A percentile compares a stretch with the other conserved stretches of the same genome.
Conservation (phyloP, 2,329 filamentous ascomycete genomes). For the Exophiala sp. region DNA sequence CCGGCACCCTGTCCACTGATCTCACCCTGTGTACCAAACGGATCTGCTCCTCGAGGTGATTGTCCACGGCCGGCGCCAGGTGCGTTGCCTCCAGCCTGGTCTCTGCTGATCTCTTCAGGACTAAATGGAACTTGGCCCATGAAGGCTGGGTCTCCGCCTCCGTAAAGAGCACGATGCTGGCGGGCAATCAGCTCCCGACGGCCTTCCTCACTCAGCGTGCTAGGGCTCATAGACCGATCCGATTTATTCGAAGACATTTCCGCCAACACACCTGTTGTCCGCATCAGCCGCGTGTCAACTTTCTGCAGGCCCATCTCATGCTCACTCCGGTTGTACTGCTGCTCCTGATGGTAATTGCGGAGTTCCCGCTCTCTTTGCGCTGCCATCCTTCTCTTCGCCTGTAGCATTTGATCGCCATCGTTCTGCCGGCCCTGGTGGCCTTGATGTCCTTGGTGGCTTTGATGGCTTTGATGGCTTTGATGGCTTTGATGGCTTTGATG, state of each 20-base stretch:
- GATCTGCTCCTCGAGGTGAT: slow-evolving; percentile 78
- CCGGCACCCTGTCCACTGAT: slow-evolving; percentile 3
- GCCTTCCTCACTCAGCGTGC: slow-evolving; percentile 88
- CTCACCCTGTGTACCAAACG: slow-evolving; percentile 46
- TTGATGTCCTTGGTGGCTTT: slow-evolving; percentile 92
- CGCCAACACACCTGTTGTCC: slow-evolving; percentile 58
- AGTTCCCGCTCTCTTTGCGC: slow-evolving; percentile 98
- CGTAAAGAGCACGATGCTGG: slow-evolving; percentile 91
- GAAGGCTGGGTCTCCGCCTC: slow-evolving; percentile 65
- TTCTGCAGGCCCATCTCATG: slow-evolving; percentile 10
- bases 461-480: slow-evolving; percentile 89
- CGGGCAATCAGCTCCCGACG: slow-evolving; percentile 93
- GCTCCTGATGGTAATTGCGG: slow-evolving; percentile 99
- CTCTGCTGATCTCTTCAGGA: slow-evolving; percentile 65
- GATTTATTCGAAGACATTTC: slow-evolving; percentile 73
- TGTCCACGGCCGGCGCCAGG: slow-evolving; percentile 60
- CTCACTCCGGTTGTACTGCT: slow-evolving; percentile 98
- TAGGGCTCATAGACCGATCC: slow-evolving; percentile 80
- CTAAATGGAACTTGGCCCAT: slow-evolving; percentile 64
- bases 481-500: too few species aligned
- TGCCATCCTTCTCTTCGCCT: slow-evolving; percentile 98
- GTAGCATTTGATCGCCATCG: slow-evolving; percentile 97
- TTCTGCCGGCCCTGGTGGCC: slow-evolving; percentile 82
- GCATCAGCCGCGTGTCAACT: neutral
- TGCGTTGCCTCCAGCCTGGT: slow-evolving; percentile 57